Base-by-base conservation (phyloP, 805 yeast genomes). In the Ogataea wickerhamii region DNA sequence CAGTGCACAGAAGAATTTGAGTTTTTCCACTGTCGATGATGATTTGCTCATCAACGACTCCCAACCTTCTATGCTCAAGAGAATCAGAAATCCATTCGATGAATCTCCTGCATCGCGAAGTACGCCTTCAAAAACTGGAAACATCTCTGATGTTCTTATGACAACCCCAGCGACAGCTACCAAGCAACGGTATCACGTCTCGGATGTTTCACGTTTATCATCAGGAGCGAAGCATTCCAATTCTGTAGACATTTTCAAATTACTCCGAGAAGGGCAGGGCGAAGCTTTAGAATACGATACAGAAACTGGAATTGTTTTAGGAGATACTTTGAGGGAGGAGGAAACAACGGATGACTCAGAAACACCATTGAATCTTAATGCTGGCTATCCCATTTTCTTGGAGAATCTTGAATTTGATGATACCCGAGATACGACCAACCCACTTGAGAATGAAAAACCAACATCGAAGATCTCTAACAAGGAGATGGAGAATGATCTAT, bases 81-180 rank as follows among this genome's bases (percentile, higher is more conserved):
- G 56, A 22, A 49, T 66, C 14, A 51, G 45, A 19, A 58, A 69
- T 41, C 74, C 74, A 5, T 69, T 69, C 43, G 63, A 58, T 8
- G 56, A 47, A 3, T 51, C 63, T 2, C 61, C 60, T 1, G 51
- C 45, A 14, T 41, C 48, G 6, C 36, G 43, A n/a, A 41, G 41
- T 35, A 51, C 53, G 5, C 53, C 52, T 10, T 40, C 49, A 3
- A 42, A 19, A 19, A 22, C 19, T 4, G 22, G 20, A 8, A 11
- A 29, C 22, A 8, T 11, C 10, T 11, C 17, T 21, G 22, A 29
- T 17, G n/a, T 6, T 18, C 6, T 18, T 7, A 16, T 17, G 8
- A 11, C 14, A 10, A 29, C 32, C 6, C 32, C 32, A 18, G 10
- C 10, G 22, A 13, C 10, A 11, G 18, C 22, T 21, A 29, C 20